Evolutionary conservation across 768 basidiomycete species (phyloP), one percentile per base, ranked within the genome.

Genomic region (Mycena indigotica): DNA sequence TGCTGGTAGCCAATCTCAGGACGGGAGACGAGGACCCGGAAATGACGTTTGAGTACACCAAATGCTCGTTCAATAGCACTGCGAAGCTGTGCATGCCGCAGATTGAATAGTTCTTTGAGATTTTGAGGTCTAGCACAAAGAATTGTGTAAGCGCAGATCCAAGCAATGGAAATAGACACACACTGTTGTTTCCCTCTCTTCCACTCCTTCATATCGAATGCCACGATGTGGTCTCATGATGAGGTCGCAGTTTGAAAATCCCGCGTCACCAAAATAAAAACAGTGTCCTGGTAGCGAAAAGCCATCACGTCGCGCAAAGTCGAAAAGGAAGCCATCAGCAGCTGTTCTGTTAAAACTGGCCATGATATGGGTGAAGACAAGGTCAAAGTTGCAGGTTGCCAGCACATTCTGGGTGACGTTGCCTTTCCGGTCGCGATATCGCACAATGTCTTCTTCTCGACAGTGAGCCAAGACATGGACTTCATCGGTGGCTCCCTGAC

Each of bases 281-380:
- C 57, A 50, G 0, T 68, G 67, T 0, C 35, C 15, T 1, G 64
- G 60, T 5, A 73, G 58, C 2, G 35, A n/a, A 2, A 72, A 59
- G 24, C 58, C 58, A 4, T 53, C 29, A 2, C 21, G 12, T 1
- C 55, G 52, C 3, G 65, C 68, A 63, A 66, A 44, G n/a, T 67
- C 58, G 63, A 65, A 75, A 0, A 73, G 56, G 1, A 57, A 25
- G 5, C 65, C 61, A 65, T 77, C 73, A 19, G 72, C 63, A 2
- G 67, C 67, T 48, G 68, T 70, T 0, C 74, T 73, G 41, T 77
- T 73, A 70, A 73, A 77, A 6, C 74, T 70, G 13, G 63, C 51
- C 5, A 75, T 63, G 6, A 71, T 30, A 56, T 75, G 75, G 3
- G 53, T 55, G 52, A 76, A 77, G 0, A 35, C 28, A 15, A 76